Conservation (phyloP, 345 rosid genomes). For the Xanthoceras sorbifolium region DNA sequence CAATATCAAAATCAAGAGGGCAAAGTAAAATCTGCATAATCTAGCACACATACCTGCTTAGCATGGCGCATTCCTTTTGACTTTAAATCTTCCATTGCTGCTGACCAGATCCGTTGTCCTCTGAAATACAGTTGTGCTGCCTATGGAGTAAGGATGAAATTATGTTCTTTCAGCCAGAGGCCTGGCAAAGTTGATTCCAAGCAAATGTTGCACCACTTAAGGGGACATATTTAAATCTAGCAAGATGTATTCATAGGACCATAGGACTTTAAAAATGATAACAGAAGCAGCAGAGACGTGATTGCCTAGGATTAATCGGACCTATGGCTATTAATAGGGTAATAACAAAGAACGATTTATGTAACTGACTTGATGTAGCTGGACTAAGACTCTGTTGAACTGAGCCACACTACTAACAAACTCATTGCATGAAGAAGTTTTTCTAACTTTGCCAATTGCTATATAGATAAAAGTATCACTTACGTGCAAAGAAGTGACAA, state of each 20-base stretch:
- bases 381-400: background rate
- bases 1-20: background rate
- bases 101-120: slow-evolving; percentile 55
- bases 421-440: background rate
- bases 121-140: slow-evolving; percentile 44
- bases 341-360: background rate
- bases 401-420: background rate
- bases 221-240: background rate
- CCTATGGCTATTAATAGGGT: background rate
- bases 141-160: slow-evolving; percentile 20
- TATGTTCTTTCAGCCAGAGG: slow-evolving; percentile 4
- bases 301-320: background rate
- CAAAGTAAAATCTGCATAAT: background rate
- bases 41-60: slow-evolving; percentile 34
- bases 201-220: background rate
- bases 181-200: background rate
- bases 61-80: slow-evolving; percentile 55
- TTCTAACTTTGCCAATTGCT: background rate
- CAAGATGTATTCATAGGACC: background rate
- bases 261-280: background rate
- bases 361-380: background rate
- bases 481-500: background rate
- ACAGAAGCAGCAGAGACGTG: background rate
- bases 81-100: slow-evolving; percentile 51
- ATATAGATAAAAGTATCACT: background rate